phyloP scores from a whole-genome alignment of 2,329 filamentous ascomycete genomes.

The Fusarium mundagurra region DNA sequence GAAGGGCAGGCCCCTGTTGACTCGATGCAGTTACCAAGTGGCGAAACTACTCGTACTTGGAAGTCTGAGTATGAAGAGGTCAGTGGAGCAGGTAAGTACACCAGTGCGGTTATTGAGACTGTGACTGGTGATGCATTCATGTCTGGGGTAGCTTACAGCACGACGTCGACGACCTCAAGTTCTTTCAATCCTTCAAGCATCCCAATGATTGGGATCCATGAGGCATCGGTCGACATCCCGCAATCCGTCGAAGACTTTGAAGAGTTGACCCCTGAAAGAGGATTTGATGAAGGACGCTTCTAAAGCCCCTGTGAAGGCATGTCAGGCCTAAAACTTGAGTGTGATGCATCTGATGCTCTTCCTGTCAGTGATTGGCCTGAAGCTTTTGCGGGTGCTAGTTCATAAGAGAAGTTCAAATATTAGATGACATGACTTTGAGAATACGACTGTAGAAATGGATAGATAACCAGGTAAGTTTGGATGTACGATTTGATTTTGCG shows the following conservation, averaged over 20 bases:
- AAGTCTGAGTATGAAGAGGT: neutral
- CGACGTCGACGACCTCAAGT: neutral
- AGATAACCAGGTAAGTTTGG: neutral
- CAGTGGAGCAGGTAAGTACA: neutral
- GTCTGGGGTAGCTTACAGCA: neutral
- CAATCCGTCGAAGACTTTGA: neutral
- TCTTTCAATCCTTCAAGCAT: neutral
- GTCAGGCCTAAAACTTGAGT: too few species aligned
- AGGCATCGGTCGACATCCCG: neutral
- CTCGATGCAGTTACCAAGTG: rapidly evolving
- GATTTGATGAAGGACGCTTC: neutral
- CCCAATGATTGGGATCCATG: rapidly evolving
- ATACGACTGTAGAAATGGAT: neutral
- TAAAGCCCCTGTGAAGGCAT: neutral
- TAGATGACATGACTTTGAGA: too few species aligned
- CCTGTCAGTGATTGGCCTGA: too few species aligned
- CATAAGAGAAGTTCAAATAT: neutral
- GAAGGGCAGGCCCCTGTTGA: neutral
- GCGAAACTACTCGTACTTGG: neutral
- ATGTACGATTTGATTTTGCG: neutral
- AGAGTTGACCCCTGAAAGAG: too few species aligned
- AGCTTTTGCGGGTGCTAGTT: rapidly evolving
- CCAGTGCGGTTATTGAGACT: neutral
- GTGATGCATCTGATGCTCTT: rapidly evolving
- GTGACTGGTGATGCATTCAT: neutral